Evolutionary conservation across 768 basidiomycete genomes (phyloP), one percentile per base, ranked within the genome.

Genomic region (Phlebiopsis flavidoalba): DNA sequence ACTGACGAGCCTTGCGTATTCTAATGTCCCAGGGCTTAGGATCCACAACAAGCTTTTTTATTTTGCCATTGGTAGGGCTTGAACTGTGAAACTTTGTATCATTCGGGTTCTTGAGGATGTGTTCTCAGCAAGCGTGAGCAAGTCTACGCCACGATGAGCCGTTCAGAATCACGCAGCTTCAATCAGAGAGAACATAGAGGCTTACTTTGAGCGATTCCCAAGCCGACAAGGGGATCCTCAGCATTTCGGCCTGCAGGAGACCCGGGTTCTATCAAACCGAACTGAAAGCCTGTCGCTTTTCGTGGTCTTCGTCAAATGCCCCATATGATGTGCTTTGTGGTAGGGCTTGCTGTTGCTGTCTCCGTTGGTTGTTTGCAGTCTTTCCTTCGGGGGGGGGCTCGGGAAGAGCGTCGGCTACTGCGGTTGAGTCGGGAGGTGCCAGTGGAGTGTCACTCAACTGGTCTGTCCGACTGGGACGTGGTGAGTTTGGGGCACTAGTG

Each of bases 201-300:
- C 68, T 65, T 79, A 86, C 91, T 79, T 84, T 84, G 64, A 93
- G 74, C 58, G 89, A 80, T 60, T 80, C 78, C 63, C 82, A 69
- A 1, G 87, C 85, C 57, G n/a, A n/a, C n/a, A 82, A 76, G 53
- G 80, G 81, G n/a, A n/a, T n/a, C 63, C 80, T 81, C 12, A n/a
- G 86, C 71, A 69, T 92, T n/a, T 92, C 5, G 83, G 87, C 2
- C 91, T 81, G 54, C n/a, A 82, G 67, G 65, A 93, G 92, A 14
- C 89, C 90, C 49, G n/a, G 89, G 89, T 66, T 93, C 88, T 61
- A 93, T 80, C 61, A 93, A n/a, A 76, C 43, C 91, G 79, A n/a
- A 48, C 91, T 81, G 71, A 93, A 92, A 59, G 77, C 76, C 68
- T 87, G 89, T 46, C 87, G 83, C 57, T 79, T 81, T 57, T 88